Evolutionary conservation across 495 filamentous ascomycete genomes (phyloP).

Genomic region (Neurospora sp.): DNA sequence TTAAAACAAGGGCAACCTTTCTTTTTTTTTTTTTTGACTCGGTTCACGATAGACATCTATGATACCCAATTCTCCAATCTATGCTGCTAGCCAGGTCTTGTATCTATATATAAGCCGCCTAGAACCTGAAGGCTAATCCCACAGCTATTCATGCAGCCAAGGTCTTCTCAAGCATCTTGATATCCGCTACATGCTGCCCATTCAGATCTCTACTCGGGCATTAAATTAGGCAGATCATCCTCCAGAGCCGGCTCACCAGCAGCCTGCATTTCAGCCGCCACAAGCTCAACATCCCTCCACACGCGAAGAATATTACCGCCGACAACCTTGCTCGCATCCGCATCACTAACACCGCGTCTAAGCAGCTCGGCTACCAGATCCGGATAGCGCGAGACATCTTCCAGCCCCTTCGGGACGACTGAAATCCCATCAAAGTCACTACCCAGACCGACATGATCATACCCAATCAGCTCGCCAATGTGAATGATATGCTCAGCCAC

Average conservation of each 20-base stretch:
- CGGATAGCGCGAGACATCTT: slow-evolving; percentile 79
- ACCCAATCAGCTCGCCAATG: slow-evolving; percentile 60
- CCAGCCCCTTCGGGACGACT: slow-evolving; percentile 48
- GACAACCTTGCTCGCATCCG: slow-evolving; percentile 55
- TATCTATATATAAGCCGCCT: background rate
- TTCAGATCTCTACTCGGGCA: background rate
- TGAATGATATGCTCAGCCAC: slow-evolving; percentile 68
- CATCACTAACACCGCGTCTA: slow-evolving; percentile 53
- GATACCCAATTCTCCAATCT: background rate
- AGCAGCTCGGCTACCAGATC: slow-evolving; percentile 67
- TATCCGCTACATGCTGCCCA: background rate
- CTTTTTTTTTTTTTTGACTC: background rate
- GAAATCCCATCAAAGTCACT: slow-evolving; percentile 65
- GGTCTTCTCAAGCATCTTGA: background rate
- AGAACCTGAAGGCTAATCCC: background rate
- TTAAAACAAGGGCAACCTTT: background rate
- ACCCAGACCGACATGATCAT: slow-evolving; percentile 64
- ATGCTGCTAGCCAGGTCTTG: background rate
- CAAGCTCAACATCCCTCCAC: slow-evolving; percentile 60
- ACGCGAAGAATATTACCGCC: slow-evolving; percentile 70
- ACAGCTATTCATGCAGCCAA: background rate
- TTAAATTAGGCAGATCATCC: slow-evolving; percentile 36
- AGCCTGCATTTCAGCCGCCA: slow-evolving; percentile 50
- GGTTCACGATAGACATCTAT: background rate
- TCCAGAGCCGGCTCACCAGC: slow-evolving; percentile 52